phyloP scores from a whole-genome alignment of 768 basidiomycete genomes.

The Hericium erinaceus region DNA sequence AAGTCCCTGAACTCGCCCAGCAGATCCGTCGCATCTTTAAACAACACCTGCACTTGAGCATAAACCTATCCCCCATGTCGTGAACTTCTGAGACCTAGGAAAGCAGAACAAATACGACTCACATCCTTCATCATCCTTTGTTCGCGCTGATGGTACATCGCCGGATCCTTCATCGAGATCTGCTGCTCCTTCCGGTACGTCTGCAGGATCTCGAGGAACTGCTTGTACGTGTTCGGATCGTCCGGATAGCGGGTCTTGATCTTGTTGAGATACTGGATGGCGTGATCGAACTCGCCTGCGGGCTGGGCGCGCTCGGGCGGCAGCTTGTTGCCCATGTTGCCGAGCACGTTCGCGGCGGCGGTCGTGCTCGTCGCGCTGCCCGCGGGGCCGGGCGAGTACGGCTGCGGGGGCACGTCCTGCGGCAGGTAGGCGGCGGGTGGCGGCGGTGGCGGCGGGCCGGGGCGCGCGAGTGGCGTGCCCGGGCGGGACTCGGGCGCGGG shows the following conservation, averaged over 20 bases:
- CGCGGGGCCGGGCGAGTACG: slow-evolving; percentile 1
- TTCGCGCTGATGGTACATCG: slow-evolving; percentile 14
- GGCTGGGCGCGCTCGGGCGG: slow-evolving; percentile 39
- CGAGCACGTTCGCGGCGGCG: slow-evolving; percentile 13
- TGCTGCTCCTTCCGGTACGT: slow-evolving; percentile 72
- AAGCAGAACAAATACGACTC: slow-evolving; percentile 23
- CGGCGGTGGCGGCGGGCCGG: slow-evolving; percentile 24
- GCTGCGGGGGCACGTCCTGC: not conserved
- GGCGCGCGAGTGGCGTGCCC: slow-evolving; percentile 21
- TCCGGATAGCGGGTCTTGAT: slow-evolving; percentile 88
- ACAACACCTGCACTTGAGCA: slow-evolving; percentile 69
- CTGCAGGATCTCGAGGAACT: slow-evolving; percentile 83
- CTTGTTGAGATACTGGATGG: slow-evolving; percentile 96
- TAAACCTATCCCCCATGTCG: slow-evolving; percentile 51
- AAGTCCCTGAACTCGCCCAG: slow-evolving; percentile 78
- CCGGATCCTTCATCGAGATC: slow-evolving; percentile 31
- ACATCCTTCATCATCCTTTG: slow-evolving; percentile 66
- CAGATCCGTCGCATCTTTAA: slow-evolving; percentile 75
- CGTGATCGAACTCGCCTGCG: slow-evolving; percentile 77
- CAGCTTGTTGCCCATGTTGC: slow-evolving; percentile 27
- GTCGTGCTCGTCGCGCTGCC: slow-evolving; percentile 4
- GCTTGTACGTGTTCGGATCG: slow-evolving; percentile 81
- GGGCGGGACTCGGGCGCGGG: slow-evolving; percentile 34
- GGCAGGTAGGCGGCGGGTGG: slow-evolving; percentile 34
- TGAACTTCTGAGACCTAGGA: not conserved